Base-by-base conservation (phyloP, 805 yeast genomes). In the Metschnikowia koreensis region DNA sequence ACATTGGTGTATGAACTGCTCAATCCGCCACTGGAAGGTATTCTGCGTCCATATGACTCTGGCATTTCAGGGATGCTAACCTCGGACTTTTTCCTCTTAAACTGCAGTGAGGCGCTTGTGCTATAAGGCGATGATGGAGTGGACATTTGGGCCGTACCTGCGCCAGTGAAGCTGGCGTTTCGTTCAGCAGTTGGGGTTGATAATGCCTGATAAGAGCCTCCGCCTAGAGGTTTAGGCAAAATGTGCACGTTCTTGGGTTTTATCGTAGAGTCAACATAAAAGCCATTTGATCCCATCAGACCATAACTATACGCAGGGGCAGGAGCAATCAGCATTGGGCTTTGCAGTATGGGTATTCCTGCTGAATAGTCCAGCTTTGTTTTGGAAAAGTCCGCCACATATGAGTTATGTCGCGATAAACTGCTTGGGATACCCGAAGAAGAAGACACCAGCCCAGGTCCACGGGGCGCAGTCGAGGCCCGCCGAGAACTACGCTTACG, bases 401-500 rank as follows among this genome's bases (percentile, higher is more conserved):
- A 46, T 2, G 53, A 46, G 3, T 46, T 48, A 17, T 42, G 33
- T 8, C 53, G 46, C 8, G 47, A 33, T 37, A 50, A 42, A 15
- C 44, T 41, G 16, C 26, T 26, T 9, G 48, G 45, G 28, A 41
- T 41, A 1, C 42, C 49, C n/a, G 50, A 16, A 7, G 44, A 40
- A 1, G 51, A 41, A 10, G 49, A 38, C 15, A 48, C 48, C 54
- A 54, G 54, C 12, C 43, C 43, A 3, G 53, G 46, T 15, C 47
- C 51, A 17, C 54, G 47, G 29, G 59, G 52, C 2, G 54, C 48
- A 6, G 48, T 42, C 5, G 60, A 56, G 1, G 57, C 49, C 5
- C 61, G 47, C 43, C 81, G 77, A 3, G 83, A 76, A 52, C 75
- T 75, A 59, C 87, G 67, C 64, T 82, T 82, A 51, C 80, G 81